Evolutionary conservation across 148 eudicot genomes (phyloP).

Genomic region (Vaccinium vitisidaea): DNA sequence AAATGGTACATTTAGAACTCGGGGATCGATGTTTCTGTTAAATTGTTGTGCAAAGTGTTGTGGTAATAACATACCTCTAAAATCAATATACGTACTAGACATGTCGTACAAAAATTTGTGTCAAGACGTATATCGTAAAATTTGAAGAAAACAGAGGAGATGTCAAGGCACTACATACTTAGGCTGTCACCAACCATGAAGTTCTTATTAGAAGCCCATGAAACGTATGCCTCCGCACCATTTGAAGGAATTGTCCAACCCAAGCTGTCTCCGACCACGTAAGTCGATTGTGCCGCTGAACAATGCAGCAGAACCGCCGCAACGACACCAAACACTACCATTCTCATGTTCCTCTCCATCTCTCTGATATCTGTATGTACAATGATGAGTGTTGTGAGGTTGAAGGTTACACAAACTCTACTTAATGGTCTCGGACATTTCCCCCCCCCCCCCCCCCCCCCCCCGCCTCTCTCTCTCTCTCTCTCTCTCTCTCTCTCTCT

Average conservation of each 20-base stretch:
- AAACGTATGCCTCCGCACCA: background rate
- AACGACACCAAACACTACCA: background rate
- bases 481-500: background rate
- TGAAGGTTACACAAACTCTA: background rate
- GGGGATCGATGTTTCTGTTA: too few relatives aligned
- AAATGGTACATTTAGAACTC: too few relatives aligned
- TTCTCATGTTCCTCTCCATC: slow-evolving; percentile 8
- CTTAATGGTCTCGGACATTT: too few relatives aligned
- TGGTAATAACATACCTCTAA: too few relatives aligned
- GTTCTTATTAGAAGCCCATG: background rate
- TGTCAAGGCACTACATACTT: background rate
- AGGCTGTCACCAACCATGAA: background rate
- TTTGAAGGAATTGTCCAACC: slow-evolving; percentile 2
- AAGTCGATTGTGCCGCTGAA: background rate
- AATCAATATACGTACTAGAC: too few relatives aligned
- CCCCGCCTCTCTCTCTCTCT: background rate
- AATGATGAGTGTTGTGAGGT: background rate
- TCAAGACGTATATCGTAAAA: background rate
- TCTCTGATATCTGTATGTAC: background rate
- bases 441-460: too few relatives aligned
- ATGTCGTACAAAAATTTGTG: background rate
- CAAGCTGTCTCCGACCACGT: slow-evolving; percentile 9
- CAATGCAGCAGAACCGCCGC: background rate
- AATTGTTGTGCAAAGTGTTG: too few relatives aligned
- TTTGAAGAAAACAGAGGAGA: too few relatives aligned